Evolutionary conservation across 306 rosid species (phyloP).

Genomic region (Neltuma alba): DNA sequence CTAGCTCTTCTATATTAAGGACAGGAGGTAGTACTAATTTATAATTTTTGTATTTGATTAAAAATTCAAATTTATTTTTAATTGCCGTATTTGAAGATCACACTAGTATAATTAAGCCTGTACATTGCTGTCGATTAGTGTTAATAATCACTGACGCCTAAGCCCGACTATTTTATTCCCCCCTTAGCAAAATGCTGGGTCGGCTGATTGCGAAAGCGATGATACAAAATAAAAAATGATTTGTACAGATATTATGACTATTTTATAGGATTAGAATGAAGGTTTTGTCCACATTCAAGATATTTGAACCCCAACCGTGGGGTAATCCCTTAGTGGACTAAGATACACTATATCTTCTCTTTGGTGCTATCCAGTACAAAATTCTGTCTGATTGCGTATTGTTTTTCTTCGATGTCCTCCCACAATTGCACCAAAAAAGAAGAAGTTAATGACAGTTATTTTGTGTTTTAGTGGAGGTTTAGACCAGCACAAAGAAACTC

Average conservation of each 20-base stretch:
- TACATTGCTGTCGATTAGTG: too few relatives aligned
- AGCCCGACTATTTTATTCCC: not conserved
- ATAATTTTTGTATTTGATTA: not conserved
- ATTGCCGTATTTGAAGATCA: not conserved
- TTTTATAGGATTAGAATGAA: not conserved
- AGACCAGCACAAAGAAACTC: not conserved
- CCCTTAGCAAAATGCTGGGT: not conserved
- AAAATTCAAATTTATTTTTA: not conserved
- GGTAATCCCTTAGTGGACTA: constrained; percentile 10
- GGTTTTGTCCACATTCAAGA: not conserved
- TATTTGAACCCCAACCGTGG: not conserved
- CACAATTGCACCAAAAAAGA: not conserved
- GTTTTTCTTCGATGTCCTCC: not conserved
- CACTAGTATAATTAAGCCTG: too few relatives aligned
- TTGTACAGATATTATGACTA: not conserved
- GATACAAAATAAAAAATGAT: not conserved
- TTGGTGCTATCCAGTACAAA: not conserved
- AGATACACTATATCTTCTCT: not conserved
- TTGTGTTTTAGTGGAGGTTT: not conserved
- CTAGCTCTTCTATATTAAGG: too few relatives aligned
- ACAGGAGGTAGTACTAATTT: too few relatives aligned
- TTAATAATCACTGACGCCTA: not conserved
- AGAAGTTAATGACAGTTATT: too few relatives aligned
- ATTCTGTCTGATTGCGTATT: not conserved
- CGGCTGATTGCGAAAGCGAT: not conserved